These are phyloP conservation scores for Mucuna pruriens DNA, from an alignment of 306 rosid species.

Conservation along the genomic window DNA sequence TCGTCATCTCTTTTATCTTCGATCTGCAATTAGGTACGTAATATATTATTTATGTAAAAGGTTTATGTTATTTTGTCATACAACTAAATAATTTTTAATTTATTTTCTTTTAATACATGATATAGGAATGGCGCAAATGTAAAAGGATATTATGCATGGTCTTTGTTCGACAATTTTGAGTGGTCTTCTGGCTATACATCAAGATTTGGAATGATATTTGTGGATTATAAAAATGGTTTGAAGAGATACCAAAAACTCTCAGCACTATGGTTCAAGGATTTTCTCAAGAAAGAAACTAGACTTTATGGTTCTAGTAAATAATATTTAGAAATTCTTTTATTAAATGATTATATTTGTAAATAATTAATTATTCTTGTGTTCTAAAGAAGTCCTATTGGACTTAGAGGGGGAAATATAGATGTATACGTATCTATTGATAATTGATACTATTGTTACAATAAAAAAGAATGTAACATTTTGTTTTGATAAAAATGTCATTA, in stretches of 20 bases:
- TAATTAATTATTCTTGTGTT: background rate
- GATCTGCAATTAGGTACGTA: constrained; percentile 52
- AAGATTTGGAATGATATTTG: constrained; percentile 55
- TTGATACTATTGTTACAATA: background rate
- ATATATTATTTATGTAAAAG: background rate
- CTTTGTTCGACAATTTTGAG: constrained; percentile 62
- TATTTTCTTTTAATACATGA: background rate
- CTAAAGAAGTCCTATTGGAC: background rate
- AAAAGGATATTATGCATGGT: constrained; percentile 66
- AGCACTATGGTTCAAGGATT: constrained; percentile 19
- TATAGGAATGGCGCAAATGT: constrained; percentile 53
- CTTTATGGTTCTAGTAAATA: background rate
- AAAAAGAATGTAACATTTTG: background rate
- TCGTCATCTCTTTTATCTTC: constrained; percentile 55
- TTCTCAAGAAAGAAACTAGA: constrained; percentile 34
- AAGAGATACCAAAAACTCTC: constrained; percentile 56
- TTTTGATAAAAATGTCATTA: background rate
- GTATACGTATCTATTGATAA: background rate
- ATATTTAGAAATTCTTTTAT: background rate
- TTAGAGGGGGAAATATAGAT: background rate
- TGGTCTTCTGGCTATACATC: constrained; percentile 51
- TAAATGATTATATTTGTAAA: background rate
- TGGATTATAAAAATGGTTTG: constrained; percentile 49
- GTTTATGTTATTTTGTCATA: background rate
- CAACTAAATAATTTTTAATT: background rate